Conservation (phyloP, 208 protist genomes). For the Porcisia deanei region DNA sequence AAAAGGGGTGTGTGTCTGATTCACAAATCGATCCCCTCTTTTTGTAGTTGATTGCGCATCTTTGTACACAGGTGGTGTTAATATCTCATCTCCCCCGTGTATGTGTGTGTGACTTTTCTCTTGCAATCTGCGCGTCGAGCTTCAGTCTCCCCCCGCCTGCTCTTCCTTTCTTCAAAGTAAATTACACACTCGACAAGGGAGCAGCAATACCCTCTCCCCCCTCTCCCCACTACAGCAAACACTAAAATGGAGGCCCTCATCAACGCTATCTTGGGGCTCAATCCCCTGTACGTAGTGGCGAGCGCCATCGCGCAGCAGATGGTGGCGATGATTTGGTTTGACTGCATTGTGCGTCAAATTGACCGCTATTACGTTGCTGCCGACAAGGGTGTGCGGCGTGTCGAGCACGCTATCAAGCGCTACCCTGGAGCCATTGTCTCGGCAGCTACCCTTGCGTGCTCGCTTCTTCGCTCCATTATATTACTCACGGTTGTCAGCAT, state of each 20-base stretch:
- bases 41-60: not conserved
- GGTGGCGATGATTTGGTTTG: slow-evolving; percentile 80
- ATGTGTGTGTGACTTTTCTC: not conserved
- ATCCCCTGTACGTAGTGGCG: slow-evolving; percentile 49
- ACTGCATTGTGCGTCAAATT: slow-evolving; percentile 68
- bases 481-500: slow-evolving; percentile 42
- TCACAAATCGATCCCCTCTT: not conserved
- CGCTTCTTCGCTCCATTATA: slow-evolving; percentile 45
- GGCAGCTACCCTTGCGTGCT: slow-evolving; percentile 44
- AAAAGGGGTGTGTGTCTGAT: not conserved
- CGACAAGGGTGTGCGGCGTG: slow-evolving; percentile 84
- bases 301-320: slow-evolving; percentile 67
- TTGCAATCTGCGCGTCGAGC: not conserved
- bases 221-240: not conserved
- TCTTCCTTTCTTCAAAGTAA: not conserved
- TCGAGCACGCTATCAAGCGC: slow-evolving; percentile 74
- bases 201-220: not conserved
- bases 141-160: not conserved
- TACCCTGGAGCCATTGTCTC: slow-evolving; percentile 51
- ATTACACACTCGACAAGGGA: not conserved
- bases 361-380: slow-evolving; percentile 81
- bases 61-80: not conserved
- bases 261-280: slow-evolving; percentile 34
- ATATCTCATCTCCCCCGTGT: not conserved
- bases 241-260: slow-evolving; percentile 21